Evolutionary conservation across 768 basidiomycete species (phyloP), one percentile per base, ranked within the genome.

Genomic region (Solioccasus polychromus): DNA sequence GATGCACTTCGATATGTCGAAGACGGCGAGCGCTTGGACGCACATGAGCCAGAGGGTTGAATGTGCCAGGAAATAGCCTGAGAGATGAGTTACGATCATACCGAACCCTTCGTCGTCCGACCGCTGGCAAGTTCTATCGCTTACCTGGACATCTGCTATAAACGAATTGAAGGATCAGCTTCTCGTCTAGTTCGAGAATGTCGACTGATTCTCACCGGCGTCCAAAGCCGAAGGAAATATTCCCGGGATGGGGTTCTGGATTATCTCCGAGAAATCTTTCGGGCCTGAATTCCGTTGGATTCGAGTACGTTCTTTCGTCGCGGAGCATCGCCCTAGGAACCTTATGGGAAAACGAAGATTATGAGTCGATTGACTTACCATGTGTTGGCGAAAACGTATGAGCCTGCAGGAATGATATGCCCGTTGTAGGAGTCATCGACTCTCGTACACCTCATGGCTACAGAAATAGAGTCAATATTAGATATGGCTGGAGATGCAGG

Each of bases 1-100:
- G 1, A 72, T 50, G 0, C 53, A 61, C 29, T 72, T 75, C 12
- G 60, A 59, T 17, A 79, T 68, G 25, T 75, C 55, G 31, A 78
- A 75, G 9, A 63, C 68, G 1, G 75, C 71, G 19, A 79, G 69
- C 5, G 71, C 65, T 46, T 56, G 67, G 0, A 62, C 64, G 5
- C 51, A 47, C 35, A 43, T 28, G 8, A 59, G 41, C 60, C 59
- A 69, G 25, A 68, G 24, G 6, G 56, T 45, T 5, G 55, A 50
- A 29, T 61, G 45, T 4, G 57, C 59, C 8, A 70, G 53, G 40
- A 58, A 57, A 18, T 57, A 26, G 1, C 68, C 66, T 61, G 47
- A 10, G 22, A 14, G n/a, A 31, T 15, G 4, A 4, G n/a, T 4
- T 9, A 31, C 11, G 11, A 26, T 11, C 11, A 12, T n/a, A n/a